A percentile compares a stretch with the other conserved stretches of the same genome.
Conservation (phyloP, 768 basidiomycete species). For the Termitomyces sp. region DNA sequence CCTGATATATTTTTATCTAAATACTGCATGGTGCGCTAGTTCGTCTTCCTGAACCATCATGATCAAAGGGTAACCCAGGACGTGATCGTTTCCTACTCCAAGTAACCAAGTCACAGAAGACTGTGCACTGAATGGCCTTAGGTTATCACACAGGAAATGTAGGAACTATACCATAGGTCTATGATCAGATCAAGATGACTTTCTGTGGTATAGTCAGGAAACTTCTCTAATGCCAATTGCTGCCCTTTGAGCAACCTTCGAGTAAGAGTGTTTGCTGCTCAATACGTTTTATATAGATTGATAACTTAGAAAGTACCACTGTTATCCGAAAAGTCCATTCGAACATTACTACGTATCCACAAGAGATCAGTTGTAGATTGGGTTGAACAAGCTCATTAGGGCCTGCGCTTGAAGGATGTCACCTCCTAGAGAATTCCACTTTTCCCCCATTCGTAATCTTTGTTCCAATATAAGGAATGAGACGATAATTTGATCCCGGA, state of each 20-base stretch:
- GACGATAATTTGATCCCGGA: constrained; percentile 3
- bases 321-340: background rate
- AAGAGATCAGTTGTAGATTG: too few species aligned
- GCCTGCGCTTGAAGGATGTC: background rate
- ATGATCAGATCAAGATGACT: background rate
- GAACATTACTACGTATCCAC: background rate
- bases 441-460: constrained; percentile 3
- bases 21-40: too few species aligned
- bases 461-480: constrained; percentile 7
- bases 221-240: background rate
- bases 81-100: background rate
- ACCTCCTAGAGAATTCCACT: background rate
- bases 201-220: background rate
- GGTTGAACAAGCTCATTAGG: too few species aligned
- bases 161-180: background rate
- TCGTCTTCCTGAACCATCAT: too few species aligned
- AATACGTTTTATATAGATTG: too few species aligned
- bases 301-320: too few species aligned
- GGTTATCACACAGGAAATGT: too few species aligned
- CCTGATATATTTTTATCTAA: too few species aligned
- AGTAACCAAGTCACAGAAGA: too few species aligned
- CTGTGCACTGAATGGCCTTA: too few species aligned
- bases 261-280: background rate
- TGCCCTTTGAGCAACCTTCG: too few species aligned
- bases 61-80: too few species aligned